Percentiles rank a stretch among this genome's conserved stretches.
phyloP scores from a whole-genome alignment of 2,329 filamentous ascomycete species.

The Colletotrichum brevisporum region DNA sequence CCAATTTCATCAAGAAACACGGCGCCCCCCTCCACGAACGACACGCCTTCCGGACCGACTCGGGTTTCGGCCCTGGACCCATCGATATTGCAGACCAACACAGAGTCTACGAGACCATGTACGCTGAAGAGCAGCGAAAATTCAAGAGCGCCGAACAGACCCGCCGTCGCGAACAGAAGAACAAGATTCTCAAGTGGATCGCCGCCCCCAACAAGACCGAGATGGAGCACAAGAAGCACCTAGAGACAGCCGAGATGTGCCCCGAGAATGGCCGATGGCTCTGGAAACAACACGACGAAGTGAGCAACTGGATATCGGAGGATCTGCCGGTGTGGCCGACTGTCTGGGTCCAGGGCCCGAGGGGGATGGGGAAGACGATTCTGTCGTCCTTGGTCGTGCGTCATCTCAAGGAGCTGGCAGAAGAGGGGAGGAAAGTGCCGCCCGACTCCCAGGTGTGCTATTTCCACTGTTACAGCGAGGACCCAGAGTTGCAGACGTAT shows the following conservation, averaged over 20 bases:
- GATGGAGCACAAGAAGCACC: slow-evolving; percentile 14
- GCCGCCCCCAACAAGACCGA: slow-evolving; percentile 11
- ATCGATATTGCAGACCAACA: not conserved
- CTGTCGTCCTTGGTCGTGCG: slow-evolving; percentile 57
- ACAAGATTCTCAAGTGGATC: slow-evolving; percentile 27
- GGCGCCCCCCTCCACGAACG: not conserved
- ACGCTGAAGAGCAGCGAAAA: not conserved
- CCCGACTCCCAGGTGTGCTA: slow-evolving; percentile 48
- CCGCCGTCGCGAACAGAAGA: not conserved
- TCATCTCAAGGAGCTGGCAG: slow-evolving; percentile 41
- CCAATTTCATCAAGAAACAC: not conserved
- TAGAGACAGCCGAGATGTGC: not conserved
- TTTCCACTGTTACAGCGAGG: slow-evolving; percentile 57
- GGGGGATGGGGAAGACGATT: slow-evolving; percentile 57
- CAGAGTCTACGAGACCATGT: not conserved
- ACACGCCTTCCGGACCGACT: slow-evolving; percentile 3
- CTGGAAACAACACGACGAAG: slow-evolving; percentile 18
- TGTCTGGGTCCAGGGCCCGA: slow-evolving; percentile 51
- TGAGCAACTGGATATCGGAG: slow-evolving; percentile 37
- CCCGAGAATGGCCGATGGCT: slow-evolving; percentile 35
- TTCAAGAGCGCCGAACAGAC: slow-evolving; percentile 4
- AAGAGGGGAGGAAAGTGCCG: slow-evolving; percentile 9
- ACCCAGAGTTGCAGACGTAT: slow-evolving; percentile 46
- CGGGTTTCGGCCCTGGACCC: not conserved
- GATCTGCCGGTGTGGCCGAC: slow-evolving; percentile 43